phyloP scores from a whole-genome alignment of 768 basidiomycete species.

The Suillus alpinus region DNA sequence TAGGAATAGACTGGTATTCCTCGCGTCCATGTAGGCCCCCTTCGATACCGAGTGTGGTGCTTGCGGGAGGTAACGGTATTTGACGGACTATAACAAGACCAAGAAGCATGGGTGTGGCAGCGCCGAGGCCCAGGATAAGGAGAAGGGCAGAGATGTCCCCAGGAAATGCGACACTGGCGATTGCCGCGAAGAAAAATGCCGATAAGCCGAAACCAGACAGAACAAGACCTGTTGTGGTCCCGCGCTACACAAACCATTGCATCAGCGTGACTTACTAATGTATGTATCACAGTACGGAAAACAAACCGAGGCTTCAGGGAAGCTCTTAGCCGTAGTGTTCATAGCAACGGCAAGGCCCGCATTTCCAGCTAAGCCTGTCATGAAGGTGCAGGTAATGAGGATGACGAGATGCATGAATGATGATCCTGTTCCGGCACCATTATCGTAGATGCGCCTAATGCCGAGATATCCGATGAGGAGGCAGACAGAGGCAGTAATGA shows the following conservation, averaged over 20 bases:
- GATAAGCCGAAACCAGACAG: conserved; percentile 88
- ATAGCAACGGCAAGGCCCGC: conserved; percentile 67
- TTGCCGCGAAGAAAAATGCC: conserved; percentile 82
- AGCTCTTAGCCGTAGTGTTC: conserved; percentile 82
- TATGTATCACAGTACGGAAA: not conserved
- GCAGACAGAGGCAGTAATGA: conserved; percentile 54
- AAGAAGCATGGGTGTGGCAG: conserved; percentile 74
- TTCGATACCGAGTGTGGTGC: conserved; percentile 18
- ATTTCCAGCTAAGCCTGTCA: conserved; percentile 78
- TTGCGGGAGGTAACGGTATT: conserved; percentile 53
- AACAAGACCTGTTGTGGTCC: conserved; percentile 73
- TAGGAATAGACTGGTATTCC: conserved; percentile 17
- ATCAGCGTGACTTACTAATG: not conserved
- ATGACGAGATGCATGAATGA: conserved; percentile 42
- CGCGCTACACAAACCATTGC: conserved; percentile 46
- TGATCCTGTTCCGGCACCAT: conserved; percentile 39
- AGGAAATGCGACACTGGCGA: conserved; percentile 69
- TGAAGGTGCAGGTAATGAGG: conserved; percentile 61
- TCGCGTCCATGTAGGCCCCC: conserved; percentile 17
- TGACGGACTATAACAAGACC: conserved; percentile 72
- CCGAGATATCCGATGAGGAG: conserved; percentile 74
- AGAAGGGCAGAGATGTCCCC: conserved; percentile 80
- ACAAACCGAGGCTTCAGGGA: conserved; percentile 67
- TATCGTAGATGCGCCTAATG: conserved; percentile 65
- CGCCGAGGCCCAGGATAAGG: conserved; percentile 72